These are phyloP conservation scores for Conticribra guillardii DNA, from an alignment of 108 stramenopile species.

Conservation along the genomic window DNA sequence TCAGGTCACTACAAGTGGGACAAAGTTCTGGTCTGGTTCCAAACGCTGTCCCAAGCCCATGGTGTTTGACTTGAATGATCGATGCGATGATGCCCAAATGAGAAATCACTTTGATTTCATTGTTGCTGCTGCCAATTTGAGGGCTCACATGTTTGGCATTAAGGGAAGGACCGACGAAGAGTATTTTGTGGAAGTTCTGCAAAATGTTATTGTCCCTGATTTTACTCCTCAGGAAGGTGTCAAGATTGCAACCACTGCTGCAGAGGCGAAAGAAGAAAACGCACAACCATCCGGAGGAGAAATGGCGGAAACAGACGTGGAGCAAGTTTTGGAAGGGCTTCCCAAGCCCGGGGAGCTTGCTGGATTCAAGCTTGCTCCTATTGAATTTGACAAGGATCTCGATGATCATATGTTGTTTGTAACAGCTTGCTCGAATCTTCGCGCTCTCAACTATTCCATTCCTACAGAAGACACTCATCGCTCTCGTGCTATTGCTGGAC, in stretches of 20 bases:
- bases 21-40: constrained; percentile 95
- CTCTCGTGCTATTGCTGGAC: constrained; percentile 96
- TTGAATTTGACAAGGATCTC: constrained; percentile 98
- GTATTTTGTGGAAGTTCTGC: constrained; percentile 71
- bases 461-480: constrained; percentile 98
- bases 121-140: constrained; percentile 92
- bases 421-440: constrained; percentile 94
- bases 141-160: constrained; percentile 92
- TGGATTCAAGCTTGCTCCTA: constrained; percentile 86
- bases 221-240: constrained; percentile 93
- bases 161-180: constrained; percentile 85
- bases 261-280: constrained; percentile 76
- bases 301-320: constrained; percentile 70
- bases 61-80: constrained; percentile 80
- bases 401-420: constrained; percentile 98
- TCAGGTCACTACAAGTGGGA: constrained; percentile 89
- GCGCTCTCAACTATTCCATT: constrained; percentile 96
- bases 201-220: constrained; percentile 93
- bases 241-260: constrained; percentile 97
- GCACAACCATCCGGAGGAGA: constrained; percentile 44
- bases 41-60: constrained; percentile 95
- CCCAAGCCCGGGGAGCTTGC: constrained; percentile 86
- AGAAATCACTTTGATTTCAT: constrained; percentile 94
- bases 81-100: constrained; percentile 90
- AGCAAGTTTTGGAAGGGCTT: constrained; percentile 64